Conservation (phyloP, 1,139 yeast species). For the Suhomyces panamericanus region DNA sequence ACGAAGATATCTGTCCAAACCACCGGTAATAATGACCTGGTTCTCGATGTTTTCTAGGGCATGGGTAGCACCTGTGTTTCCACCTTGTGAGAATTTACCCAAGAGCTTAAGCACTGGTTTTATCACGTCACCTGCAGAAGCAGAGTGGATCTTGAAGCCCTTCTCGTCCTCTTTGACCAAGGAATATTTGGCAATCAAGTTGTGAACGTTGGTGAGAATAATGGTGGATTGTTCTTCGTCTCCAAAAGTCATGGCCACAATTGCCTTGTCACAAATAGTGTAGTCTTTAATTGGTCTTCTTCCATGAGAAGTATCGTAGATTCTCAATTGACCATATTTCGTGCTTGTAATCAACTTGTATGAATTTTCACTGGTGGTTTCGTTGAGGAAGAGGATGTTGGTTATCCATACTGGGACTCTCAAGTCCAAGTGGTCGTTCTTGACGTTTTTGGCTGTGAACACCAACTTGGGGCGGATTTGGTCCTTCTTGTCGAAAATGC, state of each 20-base stretch:
- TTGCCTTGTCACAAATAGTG: conserved; percentile 50
- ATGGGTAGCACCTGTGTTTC: conserved; percentile 48
- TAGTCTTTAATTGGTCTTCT: conserved; percentile 56
- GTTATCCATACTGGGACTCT: conserved; percentile 69
- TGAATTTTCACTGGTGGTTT: conserved; percentile 23
- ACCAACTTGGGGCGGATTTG: conserved; percentile 31
- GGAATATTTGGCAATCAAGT: conserved; percentile 54
- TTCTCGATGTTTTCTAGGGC: conserved; percentile 27
- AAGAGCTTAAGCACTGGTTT: conserved; percentile 41
- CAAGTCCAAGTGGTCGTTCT: conserved; percentile 62
- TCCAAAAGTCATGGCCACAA: conserved; percentile 40
- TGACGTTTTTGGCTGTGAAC: conserved; percentile 63
- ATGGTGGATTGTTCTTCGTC: conserved; percentile 37
- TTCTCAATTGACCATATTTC: conserved; percentile 64
- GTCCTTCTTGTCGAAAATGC: conserved; percentile 17
- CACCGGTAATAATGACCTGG: conserved; percentile 59
- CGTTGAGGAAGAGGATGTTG: conserved; percentile 46
- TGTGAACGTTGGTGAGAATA: conserved; percentile 57
- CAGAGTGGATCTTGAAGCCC: conserved; percentile 42
- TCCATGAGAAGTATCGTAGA: conserved; percentile 60
- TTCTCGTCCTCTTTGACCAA: conserved; percentile 38
- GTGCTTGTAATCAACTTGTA: conserved; percentile 64
- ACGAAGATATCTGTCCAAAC: conserved; percentile 82
- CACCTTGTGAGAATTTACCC: conserved; percentile 46
- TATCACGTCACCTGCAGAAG: conserved; percentile 44